A percentile compares a stretch with the other conserved stretches of the same genome.
These are phyloP conservation scores for Helianthus annuus DNA, from an alignment of 129 eudicot genomes.

Conservation along the genomic window HanXRQr2.0-SUNRISE NC_035447.2:24728113-24728612, in stretches of 20 bases:
- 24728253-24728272: not conserved
- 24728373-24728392: not conserved
- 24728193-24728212: conserved; percentile 5
- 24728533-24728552: conserved; percentile 12
- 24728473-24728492: too few species aligned
- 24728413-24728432: too few species aligned
- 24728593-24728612: not conserved
- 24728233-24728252: not conserved
- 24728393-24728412: not conserved
- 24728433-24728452: too few species aligned
- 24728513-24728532: not conserved
- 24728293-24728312: conserved; percentile 5
- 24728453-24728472: too few species aligned
- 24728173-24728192: conserved; percentile 53
- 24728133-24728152: conserved; percentile 89
- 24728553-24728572: conserved; percentile 60
- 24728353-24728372: not conserved
- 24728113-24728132: conserved; percentile 68
- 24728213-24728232: not conserved
- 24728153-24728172: conserved; percentile 65
- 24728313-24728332: conserved; percentile 4
- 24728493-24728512: too few species aligned
- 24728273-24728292: conserved; percentile 2
- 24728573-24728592: conserved; percentile 11
- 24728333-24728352: not conserved